Base-by-base conservation (phyloP, 345 rosid genomes). In the Salix suchowensis region DNA sequence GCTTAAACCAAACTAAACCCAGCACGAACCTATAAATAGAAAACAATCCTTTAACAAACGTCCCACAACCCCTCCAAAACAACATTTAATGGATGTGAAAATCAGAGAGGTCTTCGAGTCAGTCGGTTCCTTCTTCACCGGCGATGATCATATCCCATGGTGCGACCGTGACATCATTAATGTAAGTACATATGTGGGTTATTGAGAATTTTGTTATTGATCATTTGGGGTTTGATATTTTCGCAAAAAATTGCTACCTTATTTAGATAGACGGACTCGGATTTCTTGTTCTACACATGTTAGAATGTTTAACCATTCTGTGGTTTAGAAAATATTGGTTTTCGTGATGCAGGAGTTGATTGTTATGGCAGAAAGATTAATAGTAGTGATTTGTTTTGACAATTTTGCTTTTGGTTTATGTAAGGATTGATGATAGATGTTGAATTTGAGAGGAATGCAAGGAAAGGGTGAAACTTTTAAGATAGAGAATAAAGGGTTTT, bases 131-230 rank as follows among this genome's bases (percentile, higher is more conserved):
- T 88, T 91, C 89, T 89, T 92, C 89, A 75, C 88, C 76, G 87
- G 88, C 58, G 85, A 86, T 71, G 94, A 92, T 76, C 89, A 87
- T 80, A 86, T 91, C 75, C 96, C 97, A 2, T 88, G 90, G 90
- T 88, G 91, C 87, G 91, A 91, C 68, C 60, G 86, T 52, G 96
- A 91, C 82, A 89, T 89, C 86, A 78, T 91, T 78, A 65, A 77
- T 36, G 97, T 92, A 85, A 64, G 85, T 64, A 21, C 39, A 58
- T n/a, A 1, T 58, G 64, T 58, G 28, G 64, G 64, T 58, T 58
- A 10, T 58, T 7, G 24, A 3, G 15, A 58, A n/a, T 23, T n/a
- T 10, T 58, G 15, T 58, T 9, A 8, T 23, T 23, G 12, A 4
- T 58, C 64, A 58, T 9, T n/a, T 58, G 24, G 28, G 28, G 28